Evolutionary conservation across 768 basidiomycete species (phyloP).

Genomic region (Glaciozyma martinii): DNA sequence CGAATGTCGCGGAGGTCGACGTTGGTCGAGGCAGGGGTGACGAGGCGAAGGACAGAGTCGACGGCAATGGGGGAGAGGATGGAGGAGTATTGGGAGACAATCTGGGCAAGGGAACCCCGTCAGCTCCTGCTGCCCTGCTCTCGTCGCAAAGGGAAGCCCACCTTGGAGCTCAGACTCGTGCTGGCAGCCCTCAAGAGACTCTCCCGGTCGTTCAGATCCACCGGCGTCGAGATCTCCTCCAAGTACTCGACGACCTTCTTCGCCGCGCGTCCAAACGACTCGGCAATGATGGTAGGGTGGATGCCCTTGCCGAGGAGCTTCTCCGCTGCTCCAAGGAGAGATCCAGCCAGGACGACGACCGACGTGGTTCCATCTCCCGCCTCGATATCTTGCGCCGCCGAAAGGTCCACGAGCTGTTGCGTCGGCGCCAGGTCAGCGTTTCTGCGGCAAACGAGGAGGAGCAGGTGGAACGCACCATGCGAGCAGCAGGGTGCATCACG

Average conservation of each 20-base stretch:
- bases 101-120: conserved; percentile 46
- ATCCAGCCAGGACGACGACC: conserved; percentile 92
- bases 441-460: background rate
- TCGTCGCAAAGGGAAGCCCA: background rate
- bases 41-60: conserved; percentile 83
- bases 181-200: conserved; percentile 83
- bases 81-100: conserved; percentile 97
- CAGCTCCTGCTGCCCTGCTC: background rate
- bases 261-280: conserved; percentile 87
- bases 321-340: conserved; percentile 85
- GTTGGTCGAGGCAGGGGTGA: conserved; percentile 70
- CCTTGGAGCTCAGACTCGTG: conserved; percentile 90
- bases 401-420: conserved; percentile 85
- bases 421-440: background rate
- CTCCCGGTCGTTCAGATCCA: conserved; percentile 78
- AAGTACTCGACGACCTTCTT: conserved; percentile 87
- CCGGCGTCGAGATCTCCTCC: conserved; percentile 81
- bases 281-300: conserved; percentile 93
- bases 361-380: conserved; percentile 98
- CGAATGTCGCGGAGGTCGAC: conserved; percentile 95
- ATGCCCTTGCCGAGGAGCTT: conserved; percentile 89
- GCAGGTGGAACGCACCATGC: conserved; percentile 61
- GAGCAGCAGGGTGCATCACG: conserved; percentile 92
- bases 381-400: conserved; percentile 94
- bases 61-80: conserved; percentile 98